phyloP scores from a whole-genome alignment of 2,329 filamentous ascomycete species.

The Xylariaceae sp. region DNA sequence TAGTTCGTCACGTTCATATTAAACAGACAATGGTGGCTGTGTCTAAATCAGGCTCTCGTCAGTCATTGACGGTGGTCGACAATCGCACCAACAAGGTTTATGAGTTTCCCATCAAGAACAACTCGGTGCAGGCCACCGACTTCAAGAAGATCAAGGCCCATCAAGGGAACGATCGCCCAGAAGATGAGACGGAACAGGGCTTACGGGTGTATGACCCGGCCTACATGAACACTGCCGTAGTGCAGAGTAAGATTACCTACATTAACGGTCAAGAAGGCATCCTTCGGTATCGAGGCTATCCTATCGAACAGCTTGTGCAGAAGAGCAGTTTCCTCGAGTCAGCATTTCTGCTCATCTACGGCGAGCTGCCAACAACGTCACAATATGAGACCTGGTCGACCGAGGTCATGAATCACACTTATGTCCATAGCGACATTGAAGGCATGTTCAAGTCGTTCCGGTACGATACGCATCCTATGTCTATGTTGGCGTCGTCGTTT shows the following conservation, averaged over 20 bases:
- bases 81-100: constrained; percentile 47
- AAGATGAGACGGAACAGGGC: constrained; percentile 46
- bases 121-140: constrained; percentile 47
- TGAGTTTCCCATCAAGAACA: constrained; percentile 46
- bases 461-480: constrained; percentile 51
- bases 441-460: constrained; percentile 49
- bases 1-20: no score
- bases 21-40: constrained; percentile 29
- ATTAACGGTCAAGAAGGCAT: constrained; percentile 50
- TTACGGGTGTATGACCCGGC: constrained; percentile 49
- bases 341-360: constrained; percentile 49
- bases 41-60: constrained; percentile 25
- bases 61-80: constrained; percentile 42
- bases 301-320: constrained; percentile 47
- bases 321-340: constrained; percentile 48
- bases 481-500: constrained; percentile 48
- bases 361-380: constrained; percentile 42
- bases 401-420: constrained; percentile 50
- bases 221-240: constrained; percentile 51
- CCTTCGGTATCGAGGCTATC: constrained; percentile 49
- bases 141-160: constrained; percentile 47
- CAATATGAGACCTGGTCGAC: constrained; percentile 41
- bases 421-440: constrained; percentile 46
- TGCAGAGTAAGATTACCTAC: constrained; percentile 48
- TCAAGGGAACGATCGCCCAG: constrained; percentile 33